These are phyloP conservation scores for Malus fusca DNA, from an alignment of 306 rosid species.

Conservation along the genomic window DNA sequence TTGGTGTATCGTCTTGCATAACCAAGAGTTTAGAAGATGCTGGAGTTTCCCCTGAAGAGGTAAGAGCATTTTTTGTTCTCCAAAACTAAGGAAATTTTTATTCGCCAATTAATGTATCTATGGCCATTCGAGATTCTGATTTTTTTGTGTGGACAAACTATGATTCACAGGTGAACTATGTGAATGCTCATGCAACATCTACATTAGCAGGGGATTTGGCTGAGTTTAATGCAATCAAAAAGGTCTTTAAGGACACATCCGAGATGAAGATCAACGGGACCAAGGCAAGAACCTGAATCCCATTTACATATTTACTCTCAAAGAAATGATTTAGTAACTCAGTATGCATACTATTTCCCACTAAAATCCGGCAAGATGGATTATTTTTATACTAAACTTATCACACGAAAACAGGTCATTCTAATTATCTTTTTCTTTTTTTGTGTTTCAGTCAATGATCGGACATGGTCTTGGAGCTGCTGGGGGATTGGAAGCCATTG, in stretches of 20 bases:
- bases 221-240: constrained; percentile 61
- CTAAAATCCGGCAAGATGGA: neutral
- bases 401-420: neutral
- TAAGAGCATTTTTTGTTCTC: neutral
- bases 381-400: neutral
- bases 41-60: constrained; percentile 73
- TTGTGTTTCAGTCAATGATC: constrained; percentile 53
- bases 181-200: constrained; percentile 82
- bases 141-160: neutral
- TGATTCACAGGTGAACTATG: constrained; percentile 53
- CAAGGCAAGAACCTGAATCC: constrained; percentile 33
- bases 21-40: constrained; percentile 49
- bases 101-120: neutral
- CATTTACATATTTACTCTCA: neutral
- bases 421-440: neutral
- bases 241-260: constrained; percentile 54
- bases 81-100: neutral
- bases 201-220: constrained; percentile 70
- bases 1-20: constrained; percentile 68
- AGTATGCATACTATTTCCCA: neutral
- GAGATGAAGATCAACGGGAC: constrained; percentile 65
- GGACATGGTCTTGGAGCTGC: constrained; percentile 83
- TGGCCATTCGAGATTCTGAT: constrained; percentile 3
- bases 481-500: constrained; percentile 74
- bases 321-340: neutral